These are phyloP conservation scores for Monilinia polystroma DNA, from an alignment of 2,329 filamentous ascomycete genomes.

Conservation along the genomic window DNA sequence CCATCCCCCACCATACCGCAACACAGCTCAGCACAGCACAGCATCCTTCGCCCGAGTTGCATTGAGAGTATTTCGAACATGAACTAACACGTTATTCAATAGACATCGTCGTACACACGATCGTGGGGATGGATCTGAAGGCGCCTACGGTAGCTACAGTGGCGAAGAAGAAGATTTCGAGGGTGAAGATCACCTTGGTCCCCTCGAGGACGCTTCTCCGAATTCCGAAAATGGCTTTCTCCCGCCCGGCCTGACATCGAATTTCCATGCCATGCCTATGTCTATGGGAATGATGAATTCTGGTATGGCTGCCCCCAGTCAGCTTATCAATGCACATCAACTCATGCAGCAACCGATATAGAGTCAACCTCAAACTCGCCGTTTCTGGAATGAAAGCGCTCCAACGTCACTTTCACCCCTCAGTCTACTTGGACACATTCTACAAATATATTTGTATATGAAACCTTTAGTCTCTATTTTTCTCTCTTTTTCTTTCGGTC, in stretches of 20 bases:
- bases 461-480: slow-evolving; percentile 31
- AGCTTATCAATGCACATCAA: slow-evolving; percentile 41
- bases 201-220: slow-evolving; percentile 76
- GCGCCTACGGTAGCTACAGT: slow-evolving; percentile 56
- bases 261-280: slow-evolving; percentile 30
- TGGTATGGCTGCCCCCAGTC: slow-evolving; percentile 42
- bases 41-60: slow-evolving; percentile 41
- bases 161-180: slow-evolving; percentile 77
- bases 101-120: slow-evolving; percentile 81
- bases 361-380: slow-evolving; percentile 16
- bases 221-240: slow-evolving; percentile 67
- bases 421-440: slow-evolving; percentile 22
- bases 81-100: slow-evolving; percentile 33
- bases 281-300: slow-evolving; percentile 36
- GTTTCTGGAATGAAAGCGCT: slow-evolving; percentile 1
- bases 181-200: slow-evolving; percentile 80
- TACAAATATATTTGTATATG: slow-evolving; percentile 24
- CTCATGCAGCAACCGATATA: slow-evolving; percentile 42
- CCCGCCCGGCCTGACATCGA: slow-evolving; percentile 35
- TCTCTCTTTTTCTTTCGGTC: slow-evolving; percentile 22
- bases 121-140: slow-evolving; percentile 65
- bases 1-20: slow-evolving; percentile 23
- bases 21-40: slow-evolving; percentile 30
- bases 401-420: slow-evolving; percentile 1
- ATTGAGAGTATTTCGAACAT: slow-evolving; percentile 22